A percentile compares a stretch with the other conserved stretches of the same genome.
phyloP scores from a whole-genome alignment of 2,329 filamentous ascomycete genomes.

The Xylaria sp. region DNA sequence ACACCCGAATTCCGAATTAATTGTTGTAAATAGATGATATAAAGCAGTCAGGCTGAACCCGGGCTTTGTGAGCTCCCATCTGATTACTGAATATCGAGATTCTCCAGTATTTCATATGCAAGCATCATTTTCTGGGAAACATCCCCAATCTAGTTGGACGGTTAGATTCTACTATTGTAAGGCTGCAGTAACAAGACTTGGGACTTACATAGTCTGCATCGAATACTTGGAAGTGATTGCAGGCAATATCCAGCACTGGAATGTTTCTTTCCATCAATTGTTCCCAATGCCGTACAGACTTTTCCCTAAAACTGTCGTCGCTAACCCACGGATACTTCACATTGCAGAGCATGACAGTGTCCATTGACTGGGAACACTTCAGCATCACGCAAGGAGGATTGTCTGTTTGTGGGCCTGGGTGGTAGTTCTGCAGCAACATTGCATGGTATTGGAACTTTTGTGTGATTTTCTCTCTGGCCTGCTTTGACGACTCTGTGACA shows the following conservation, averaged over 20 bases:
- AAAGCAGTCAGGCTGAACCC: neutral
- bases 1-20: too few species aligned
- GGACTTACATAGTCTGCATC: constrained; percentile 36
- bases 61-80: neutral
- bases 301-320: constrained; percentile 23
- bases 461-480: constrained; percentile 18
- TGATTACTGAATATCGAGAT: neutral
- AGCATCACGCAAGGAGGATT: constrained; percentile 40
- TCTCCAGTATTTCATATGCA: constrained; percentile 23
- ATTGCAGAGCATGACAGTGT: constrained; percentile 40
- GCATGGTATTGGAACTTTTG: constrained; percentile 32
- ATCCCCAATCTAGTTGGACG: constrained; percentile 20
- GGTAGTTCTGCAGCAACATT: constrained; percentile 30
- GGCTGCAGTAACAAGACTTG: neutral
- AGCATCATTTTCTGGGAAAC: constrained; percentile 27
- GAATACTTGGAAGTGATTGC: constrained; percentile 49
- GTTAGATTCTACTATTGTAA: neutral
- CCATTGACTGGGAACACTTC: constrained; percentile 37
- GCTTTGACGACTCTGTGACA: constrained; percentile 13
- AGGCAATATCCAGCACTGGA: constrained; percentile 43
- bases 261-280: constrained; percentile 40
- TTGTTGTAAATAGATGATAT: neutral
- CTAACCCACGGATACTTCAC: constrained; percentile 40
- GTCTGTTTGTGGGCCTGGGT: neutral
- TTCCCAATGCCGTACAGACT: constrained; percentile 41